Evolutionary conservation across 2,329 filamentous ascomycete genomes (phyloP).

Genomic region (Lachnellula arida): DNA sequence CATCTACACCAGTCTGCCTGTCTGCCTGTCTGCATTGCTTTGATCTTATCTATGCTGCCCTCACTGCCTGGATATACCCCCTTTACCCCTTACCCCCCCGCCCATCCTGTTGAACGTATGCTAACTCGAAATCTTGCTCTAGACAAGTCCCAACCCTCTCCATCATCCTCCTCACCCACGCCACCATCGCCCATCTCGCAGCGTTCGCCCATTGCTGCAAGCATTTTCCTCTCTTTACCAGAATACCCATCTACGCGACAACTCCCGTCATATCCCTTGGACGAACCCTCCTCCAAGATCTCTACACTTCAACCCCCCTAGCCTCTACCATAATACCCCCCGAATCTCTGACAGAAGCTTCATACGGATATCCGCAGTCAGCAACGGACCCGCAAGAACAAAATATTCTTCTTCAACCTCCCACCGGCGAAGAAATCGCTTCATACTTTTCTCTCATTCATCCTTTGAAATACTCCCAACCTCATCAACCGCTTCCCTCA

Average conservation of each 20-base stretch:
- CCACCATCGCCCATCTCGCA: slow-evolving; percentile 84
- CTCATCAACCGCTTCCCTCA: slow-evolving; percentile 82
- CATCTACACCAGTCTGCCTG: slow-evolving; percentile 9
- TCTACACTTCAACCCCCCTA: slow-evolving; percentile 86
- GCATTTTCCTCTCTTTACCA: slow-evolving; percentile 84
- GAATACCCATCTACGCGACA: slow-evolving; percentile 92
- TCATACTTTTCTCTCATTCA: slow-evolving; percentile 88
- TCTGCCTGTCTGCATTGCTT: background rate
- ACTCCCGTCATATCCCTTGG: slow-evolving; percentile 90
- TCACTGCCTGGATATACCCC: slow-evolving; percentile 9
- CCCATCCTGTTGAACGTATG: background rate
- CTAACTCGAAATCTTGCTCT: slow-evolving; percentile 24
- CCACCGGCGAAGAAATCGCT: slow-evolving; percentile 82
- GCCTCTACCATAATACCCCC: slow-evolving; percentile 78
- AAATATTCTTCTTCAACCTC: slow-evolving; percentile 57
- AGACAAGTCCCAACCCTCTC: slow-evolving; percentile 91
- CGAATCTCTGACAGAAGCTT: slow-evolving; percentile 63
- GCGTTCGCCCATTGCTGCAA: slow-evolving; percentile 97
- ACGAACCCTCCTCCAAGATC: slow-evolving; percentile 82
- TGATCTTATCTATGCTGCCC: background rate
- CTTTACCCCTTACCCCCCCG: background rate
- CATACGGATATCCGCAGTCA: slow-evolving; percentile 50
- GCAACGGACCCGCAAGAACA: slow-evolving; percentile 46
- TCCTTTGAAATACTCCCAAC: slow-evolving; percentile 93
- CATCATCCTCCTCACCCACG: slow-evolving; percentile 89